These are phyloP conservation scores for Besnoitia besnoiti DNA, from an alignment of 169 alveolate species.

Conservation along the genomic window DNA sequence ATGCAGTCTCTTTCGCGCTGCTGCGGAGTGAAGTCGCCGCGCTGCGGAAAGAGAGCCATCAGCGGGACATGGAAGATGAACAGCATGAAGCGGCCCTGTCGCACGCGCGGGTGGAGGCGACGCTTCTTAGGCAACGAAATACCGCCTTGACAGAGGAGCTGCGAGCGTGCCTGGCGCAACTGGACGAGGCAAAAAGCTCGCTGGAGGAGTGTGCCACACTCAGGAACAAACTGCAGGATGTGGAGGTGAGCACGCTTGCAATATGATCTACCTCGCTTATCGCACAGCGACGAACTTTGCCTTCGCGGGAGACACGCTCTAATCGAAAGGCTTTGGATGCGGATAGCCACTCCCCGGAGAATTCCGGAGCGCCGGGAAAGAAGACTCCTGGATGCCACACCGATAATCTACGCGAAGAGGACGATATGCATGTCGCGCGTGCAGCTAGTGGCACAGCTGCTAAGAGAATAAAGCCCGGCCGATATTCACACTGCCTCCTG, in stretches of 20 bases:
- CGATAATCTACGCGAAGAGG: too few species aligned
- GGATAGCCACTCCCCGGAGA: too few species aligned
- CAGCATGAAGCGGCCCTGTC: background rate
- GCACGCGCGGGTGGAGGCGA: background rate
- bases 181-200: background rate
- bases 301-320: too few species aligned
- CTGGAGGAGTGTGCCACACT: background rate
- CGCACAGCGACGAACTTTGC: too few species aligned
- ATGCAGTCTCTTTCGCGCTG: background rate
- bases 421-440: too few species aligned
- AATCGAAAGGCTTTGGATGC: too few species aligned
- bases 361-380: too few species aligned
- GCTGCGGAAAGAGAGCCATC: background rate
- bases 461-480: too few species aligned
- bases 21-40: background rate
- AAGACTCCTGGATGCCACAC: too few species aligned
- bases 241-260: conserved; percentile 20
- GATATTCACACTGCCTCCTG: too few species aligned
- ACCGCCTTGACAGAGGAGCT: background rate
- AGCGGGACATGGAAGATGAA: background rate
- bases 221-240: background rate
- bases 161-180: background rate
- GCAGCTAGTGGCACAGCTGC: too few species aligned
- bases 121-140: background rate
- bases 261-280: too few species aligned